Evolutionary conservation across 495 filamentous ascomycete species (phyloP).

Genomic region (Hypoxylon rickii): DNA sequence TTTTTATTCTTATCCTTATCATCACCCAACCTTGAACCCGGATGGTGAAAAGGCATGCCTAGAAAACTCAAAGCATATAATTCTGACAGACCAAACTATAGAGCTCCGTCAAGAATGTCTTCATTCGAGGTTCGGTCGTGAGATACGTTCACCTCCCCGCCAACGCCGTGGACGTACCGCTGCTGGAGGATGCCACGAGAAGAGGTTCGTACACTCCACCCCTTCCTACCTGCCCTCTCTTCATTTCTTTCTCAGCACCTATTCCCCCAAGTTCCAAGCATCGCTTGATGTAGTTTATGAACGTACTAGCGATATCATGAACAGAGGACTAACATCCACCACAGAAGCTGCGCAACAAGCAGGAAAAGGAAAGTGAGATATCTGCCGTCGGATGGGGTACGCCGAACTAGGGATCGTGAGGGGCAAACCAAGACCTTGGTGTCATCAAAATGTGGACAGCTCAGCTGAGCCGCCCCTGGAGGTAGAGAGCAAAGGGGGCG

Average conservation of each 20-base stretch:
- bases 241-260: neutral
- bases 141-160: slow-evolving; percentile 91
- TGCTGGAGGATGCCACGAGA: slow-evolving; percentile 94
- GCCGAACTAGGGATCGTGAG: too few relatives aligned
- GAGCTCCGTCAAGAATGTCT: slow-evolving; percentile 95
- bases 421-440: too few relatives aligned
- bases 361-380: slow-evolving; percentile 47
- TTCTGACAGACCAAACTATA: slow-evolving; percentile 22
- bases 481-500: too few relatives aligned
- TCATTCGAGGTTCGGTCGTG: slow-evolving; percentile 95
- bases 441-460: too few relatives aligned
- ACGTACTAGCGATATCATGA: too few relatives aligned
- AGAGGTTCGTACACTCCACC: slow-evolving; percentile 65
- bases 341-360: slow-evolving; percentile 51
- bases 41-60: too few relatives aligned
- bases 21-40: neutral
- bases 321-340: slow-evolving; percentile 9
- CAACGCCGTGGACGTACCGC: slow-evolving; percentile 82
- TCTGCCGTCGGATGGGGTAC: too few relatives aligned
- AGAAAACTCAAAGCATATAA: too few relatives aligned
- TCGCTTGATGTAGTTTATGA: too few relatives aligned
- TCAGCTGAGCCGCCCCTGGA: too few relatives aligned
- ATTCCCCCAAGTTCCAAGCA: too few relatives aligned
- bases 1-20: too few relatives aligned
- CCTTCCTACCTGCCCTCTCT: neutral